These are phyloP conservation scores for Cystofilobasidium capitatum DNA, from an alignment of 768 basidiomycete genomes.

Conservation along the genomic window DNA sequence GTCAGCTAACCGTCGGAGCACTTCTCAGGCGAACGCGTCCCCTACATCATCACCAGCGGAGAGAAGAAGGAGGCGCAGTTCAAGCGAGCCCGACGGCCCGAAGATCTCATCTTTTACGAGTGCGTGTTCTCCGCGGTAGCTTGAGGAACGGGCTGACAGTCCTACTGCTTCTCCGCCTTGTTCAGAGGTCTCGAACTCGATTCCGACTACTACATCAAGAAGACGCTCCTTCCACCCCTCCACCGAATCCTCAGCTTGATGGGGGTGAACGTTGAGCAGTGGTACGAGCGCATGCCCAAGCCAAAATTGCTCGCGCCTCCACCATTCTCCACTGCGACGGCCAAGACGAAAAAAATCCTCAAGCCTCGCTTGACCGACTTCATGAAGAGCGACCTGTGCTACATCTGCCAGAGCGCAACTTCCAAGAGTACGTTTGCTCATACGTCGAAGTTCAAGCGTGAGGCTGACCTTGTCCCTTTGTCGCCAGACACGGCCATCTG, in stretches of 20 bases:
- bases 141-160: constrained; percentile 2
- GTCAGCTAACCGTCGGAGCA: background rate
- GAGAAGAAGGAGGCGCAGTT: constrained; percentile 56
- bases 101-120: constrained; percentile 58
- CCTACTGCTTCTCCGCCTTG: constrained; percentile 5
- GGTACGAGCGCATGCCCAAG: constrained; percentile 83
- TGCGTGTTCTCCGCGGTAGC: constrained; percentile 36
- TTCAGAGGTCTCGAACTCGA: constrained; percentile 65
- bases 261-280: constrained; percentile 72
- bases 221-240: constrained; percentile 77
- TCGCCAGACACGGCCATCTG: constrained; percentile 46
- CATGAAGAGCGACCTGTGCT: constrained; percentile 60
- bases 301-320: constrained; percentile 32
- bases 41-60: constrained; percentile 72
- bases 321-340: background rate
- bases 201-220: constrained; percentile 74
- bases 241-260: constrained; percentile 83
- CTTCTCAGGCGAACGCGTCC: constrained; percentile 56
- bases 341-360: constrained; percentile 26
- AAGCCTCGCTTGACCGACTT: constrained; percentile 71
- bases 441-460: too few relatives aligned
- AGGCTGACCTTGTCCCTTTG: background rate
- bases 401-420: constrained; percentile 50
- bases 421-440: background rate
- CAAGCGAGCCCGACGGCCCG: constrained; percentile 64